A percentile compares a stretch with the other conserved stretches of the same genome.
phyloP scores from a whole-genome alignment of 1,139 yeast species.

The Sugiyamaella paludigena region DNA sequence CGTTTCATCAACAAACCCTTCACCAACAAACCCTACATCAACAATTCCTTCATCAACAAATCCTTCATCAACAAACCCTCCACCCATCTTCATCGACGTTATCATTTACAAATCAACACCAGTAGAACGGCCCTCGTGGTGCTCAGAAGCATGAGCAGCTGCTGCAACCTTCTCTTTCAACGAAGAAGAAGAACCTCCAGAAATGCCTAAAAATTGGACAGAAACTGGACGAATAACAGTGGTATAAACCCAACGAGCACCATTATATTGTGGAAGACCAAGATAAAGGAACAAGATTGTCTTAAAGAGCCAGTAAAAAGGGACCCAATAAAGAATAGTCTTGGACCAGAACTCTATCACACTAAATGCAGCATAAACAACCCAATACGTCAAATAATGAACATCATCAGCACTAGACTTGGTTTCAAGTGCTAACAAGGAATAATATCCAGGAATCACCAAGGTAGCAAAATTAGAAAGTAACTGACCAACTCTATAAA shows the following conservation, averaged over 20 bases:
- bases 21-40: no score
- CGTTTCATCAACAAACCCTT: no score
- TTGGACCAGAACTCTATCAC: conserved; percentile 95
- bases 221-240: conserved; percentile 69
- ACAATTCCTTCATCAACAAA: no score
- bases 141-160: conserved; percentile 27
- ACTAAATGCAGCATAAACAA: conserved; percentile 86
- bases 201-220: conserved; percentile 48
- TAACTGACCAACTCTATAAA: conserved; percentile 67
- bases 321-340: conserved; percentile 89
- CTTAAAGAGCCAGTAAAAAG: conserved; percentile 94
- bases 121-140: conserved; percentile 26
- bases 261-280: conserved; percentile 84
- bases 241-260: conserved; percentile 71
- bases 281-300: conserved; percentile 83
- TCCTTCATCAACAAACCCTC: no score
- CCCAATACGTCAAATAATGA: conserved; percentile 92
- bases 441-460: conserved; percentile 84
- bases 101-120: conserved; percentile 30
- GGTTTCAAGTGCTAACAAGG: conserved; percentile 81
- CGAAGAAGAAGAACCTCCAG: conserved; percentile 30
- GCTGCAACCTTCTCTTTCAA: conserved; percentile 36
- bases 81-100: no score
- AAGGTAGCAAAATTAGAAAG: conserved; percentile 91
- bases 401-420: conserved; percentile 69